A percentile compares a stretch with the other conserved stretches of the same genome.
These are phyloP conservation scores for Rhizopogon roseolus DNA, from an alignment of 768 basidiomycete species.

Conservation along the genomic window DNA sequence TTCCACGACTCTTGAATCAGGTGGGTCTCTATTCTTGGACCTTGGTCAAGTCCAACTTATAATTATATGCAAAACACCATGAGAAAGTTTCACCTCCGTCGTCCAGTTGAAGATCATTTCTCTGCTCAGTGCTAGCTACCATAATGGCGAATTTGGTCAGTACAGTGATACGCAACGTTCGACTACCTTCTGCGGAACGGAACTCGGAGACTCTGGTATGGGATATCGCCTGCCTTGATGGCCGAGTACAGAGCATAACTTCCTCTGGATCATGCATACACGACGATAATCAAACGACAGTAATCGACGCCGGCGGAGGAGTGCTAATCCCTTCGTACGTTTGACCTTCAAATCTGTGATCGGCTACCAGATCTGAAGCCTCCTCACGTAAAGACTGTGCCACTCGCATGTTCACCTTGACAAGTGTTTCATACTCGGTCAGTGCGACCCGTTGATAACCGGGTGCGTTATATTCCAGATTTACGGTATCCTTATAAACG, in stretches of 20 bases:
- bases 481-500: neutral
- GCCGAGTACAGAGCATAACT: slow-evolving; percentile 21
- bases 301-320: slow-evolving; percentile 21
- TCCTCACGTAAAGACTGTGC: slow-evolving; percentile 34
- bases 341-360: neutral
- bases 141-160: neutral
- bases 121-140: neutral
- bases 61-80: neutral
- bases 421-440: slow-evolving; percentile 62
- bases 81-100: neutral
- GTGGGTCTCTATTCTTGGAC: neutral
- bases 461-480: slow-evolving; percentile 35
- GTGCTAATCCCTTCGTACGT: slow-evolving; percentile 30
- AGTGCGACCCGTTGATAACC: slow-evolving; percentile 44
- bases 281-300: neutral
- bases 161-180: slow-evolving; percentile 21
- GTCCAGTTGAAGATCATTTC: no score
- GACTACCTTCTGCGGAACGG: slow-evolving; percentile 24
- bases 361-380: slow-evolving; percentile 10
- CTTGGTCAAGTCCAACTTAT: neutral
- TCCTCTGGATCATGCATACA: slow-evolving; percentile 5
- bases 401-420: slow-evolving; percentile 66
- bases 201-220: slow-evolving; percentile 23
- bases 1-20: neutral
- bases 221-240: slow-evolving; percentile 26